phyloP scores from a whole-genome alignment of 441 rosid species.

The Populus hybrid region DNA sequence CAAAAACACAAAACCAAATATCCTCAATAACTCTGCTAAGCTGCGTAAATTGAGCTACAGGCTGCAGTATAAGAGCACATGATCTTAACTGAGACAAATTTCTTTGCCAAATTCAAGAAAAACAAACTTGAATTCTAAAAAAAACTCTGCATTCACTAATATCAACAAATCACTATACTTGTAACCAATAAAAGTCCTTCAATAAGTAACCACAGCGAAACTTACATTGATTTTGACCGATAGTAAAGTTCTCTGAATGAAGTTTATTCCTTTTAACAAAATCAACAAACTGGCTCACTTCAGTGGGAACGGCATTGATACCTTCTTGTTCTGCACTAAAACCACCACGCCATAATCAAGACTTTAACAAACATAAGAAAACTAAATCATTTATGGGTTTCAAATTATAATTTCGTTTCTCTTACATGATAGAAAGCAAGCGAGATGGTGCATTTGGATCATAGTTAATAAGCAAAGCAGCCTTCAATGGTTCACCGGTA shows the following conservation, averaged over 20 bases:
- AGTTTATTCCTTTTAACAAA: conserved; percentile 64
- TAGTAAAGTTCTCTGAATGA: conserved; percentile 57
- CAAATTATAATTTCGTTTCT: too few relatives aligned
- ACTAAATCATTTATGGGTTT: not conserved
- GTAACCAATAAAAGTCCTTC: not conserved
- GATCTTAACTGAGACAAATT: not conserved
- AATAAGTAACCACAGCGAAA: not conserved
- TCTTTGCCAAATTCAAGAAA: not conserved
- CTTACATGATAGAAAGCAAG: conserved; percentile 75
- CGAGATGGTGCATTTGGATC: conserved; percentile 81
- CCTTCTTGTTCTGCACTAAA: conserved; percentile 79
- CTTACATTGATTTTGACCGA: conserved; percentile 72
- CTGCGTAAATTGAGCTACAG: not conserved
- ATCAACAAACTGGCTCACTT: conserved; percentile 51
- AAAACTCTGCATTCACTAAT: not conserved
- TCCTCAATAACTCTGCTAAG: not conserved
- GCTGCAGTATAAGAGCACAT: not conserved
- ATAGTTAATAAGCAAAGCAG: conserved; percentile 65
- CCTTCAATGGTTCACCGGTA: conserved; percentile 63
- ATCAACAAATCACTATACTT: not conserved
- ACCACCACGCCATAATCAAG: conserved; percentile 13
- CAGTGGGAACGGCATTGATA: conserved; percentile 54
- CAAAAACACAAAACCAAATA: not conserved
- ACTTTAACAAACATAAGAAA: not conserved
- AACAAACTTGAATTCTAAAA: not conserved